Base-by-base conservation (phyloP, 345 rosid genomes). In the Linum usitatissimum region DNA sequence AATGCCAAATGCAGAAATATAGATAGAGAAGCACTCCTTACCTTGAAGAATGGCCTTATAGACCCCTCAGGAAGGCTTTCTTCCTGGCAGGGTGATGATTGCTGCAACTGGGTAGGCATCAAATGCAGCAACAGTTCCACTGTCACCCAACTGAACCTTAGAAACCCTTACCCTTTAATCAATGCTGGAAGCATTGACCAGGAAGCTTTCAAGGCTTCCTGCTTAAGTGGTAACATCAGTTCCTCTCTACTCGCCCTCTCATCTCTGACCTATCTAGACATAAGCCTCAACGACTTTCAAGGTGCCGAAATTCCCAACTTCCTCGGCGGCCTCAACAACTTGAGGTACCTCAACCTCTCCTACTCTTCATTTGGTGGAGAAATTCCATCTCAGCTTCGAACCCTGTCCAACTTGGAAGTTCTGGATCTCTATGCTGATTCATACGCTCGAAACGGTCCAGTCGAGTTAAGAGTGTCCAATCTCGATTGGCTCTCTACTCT, bases 401-500 rank as follows among this genome's bases (percentile, higher is more conserved):
- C 72, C 60, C 77, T 72, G 12, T 67, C 75, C 0, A 75, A 38
- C 17, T 59, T 75, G 65, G 30, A 19, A 18, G 60, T 57, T 21
- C 60, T 57, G 7, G 60, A 18, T 21, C 60, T 57, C 30, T 19
- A 18, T 21, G 30, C 28, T 13, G 30, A 57, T 30, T 18, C 23
- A 2, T 57, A 5, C 20, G 30, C 13, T 20, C 8, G 30, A 3
- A 18, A 20, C 14, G 30, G 13, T 2, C 30, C 60, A 3, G 34
- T 8, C 8, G 59, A 63, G 23, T 63, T 73, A 30, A 65, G 36
- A 8, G 49, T 73, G 28, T 31, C 65, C 39, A 67, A 61, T 69
- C 81, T 80, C 15, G 14, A 55, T 30, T 80, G 88, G 85, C 66
- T 83, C 55, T 66, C 75, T 2, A 30, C 74, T 57, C 68, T 80